Base-by-base conservation (phyloP, 441 rosid species). In the Pelargonium cotyledonis region DNA sequence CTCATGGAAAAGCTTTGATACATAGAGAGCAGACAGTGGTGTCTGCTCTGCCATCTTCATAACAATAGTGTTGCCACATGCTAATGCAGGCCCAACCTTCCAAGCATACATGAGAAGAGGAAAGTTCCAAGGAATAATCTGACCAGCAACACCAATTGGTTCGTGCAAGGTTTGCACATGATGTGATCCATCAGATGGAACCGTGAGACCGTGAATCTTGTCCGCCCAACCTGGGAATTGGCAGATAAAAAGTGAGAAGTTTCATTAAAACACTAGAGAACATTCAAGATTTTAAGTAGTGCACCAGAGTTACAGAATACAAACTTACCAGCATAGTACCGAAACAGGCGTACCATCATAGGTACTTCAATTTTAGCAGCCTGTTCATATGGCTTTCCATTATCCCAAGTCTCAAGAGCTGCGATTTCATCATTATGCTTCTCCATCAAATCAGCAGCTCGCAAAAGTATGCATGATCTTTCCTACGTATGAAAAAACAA, bases 301-400 rank as follows among this genome's bases (percentile, higher is more conserved):
- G 61, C 61, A 55, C 61, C 2, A 16, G 18, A 55, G 21, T 4
- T 14, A 18, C 61, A 55, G 4, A 47, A 4, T 16, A 55, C 19
- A 18, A 19, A 57, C 31, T 57, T 8, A 57, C 63, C 63, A 1
- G 63, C 63, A 57, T 57, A 57, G 63, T 57, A 57, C 8, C 63
- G 63, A 57, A 57, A 57, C 23, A 57, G 1, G 63, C 63, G 63
- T 26, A 57, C 63, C 63, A 89, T 38, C 86, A 79, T 68, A 3
- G 99, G 99, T 40, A 91, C n/a, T 73, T 94, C 99, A 2, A 78
- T 4, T 53, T 76, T 80, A n/a, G 73, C 75, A 43, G 96, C 69
- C 73, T 91, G 97, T 73, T 83, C 85, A 72, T 80, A 83, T 70
- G 90, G 85, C 84, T 94, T 94, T 70, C 99, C 99, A 75, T 80